Percentiles rank a stretch among this genome's conserved stretches.
phyloP scores from a whole-genome alignment of 1,139 yeast species.

The Saccharomyces uvarum region DNA sequence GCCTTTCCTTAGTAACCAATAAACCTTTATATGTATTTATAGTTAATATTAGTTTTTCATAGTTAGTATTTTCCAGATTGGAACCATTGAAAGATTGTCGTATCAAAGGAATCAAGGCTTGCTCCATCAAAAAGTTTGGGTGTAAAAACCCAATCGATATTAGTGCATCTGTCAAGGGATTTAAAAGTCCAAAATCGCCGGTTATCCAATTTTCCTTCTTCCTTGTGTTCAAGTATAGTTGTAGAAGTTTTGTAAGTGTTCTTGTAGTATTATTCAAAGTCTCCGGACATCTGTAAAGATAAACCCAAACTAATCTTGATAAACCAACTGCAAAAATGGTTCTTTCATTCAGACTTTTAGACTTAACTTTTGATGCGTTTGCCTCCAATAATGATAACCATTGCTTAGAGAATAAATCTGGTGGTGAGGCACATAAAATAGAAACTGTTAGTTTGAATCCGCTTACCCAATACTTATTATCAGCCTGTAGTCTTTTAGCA shows the following conservation, averaged over 20 bases:
- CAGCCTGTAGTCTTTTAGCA: conserved; percentile 35
- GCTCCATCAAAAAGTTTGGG: conserved; percentile 71
- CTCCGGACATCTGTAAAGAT: conserved; percentile 76
- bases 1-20: conserved; percentile 58
- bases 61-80: conserved; percentile 51
- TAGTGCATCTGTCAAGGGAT: conserved; percentile 62
- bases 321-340: conserved; percentile 56
- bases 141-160: conserved; percentile 75
- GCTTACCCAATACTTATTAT: conserved; percentile 62
- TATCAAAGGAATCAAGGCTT: conserved; percentile 55
- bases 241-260: conserved; percentile 51
- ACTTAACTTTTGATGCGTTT: conserved; percentile 36
- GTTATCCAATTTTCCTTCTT: conserved; percentile 70
- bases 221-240: conserved; percentile 45
- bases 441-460: conserved; percentile 67
- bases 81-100: conserved; percentile 49
- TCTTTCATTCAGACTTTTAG: conserved; percentile 50
- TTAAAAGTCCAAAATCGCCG: conserved; percentile 52
- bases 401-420: conserved; percentile 60
- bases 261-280: conserved; percentile 80
- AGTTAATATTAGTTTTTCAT: conserved; percentile 66
- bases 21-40: conserved; percentile 65
- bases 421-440: conserved; percentile 72
- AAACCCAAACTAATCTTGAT: conserved; percentile 81
- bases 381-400: conserved; percentile 68